Evolutionary conservation across 768 basidiomycete genomes (phyloP).

Genomic region (Dacryopinax spathularia): DNA sequence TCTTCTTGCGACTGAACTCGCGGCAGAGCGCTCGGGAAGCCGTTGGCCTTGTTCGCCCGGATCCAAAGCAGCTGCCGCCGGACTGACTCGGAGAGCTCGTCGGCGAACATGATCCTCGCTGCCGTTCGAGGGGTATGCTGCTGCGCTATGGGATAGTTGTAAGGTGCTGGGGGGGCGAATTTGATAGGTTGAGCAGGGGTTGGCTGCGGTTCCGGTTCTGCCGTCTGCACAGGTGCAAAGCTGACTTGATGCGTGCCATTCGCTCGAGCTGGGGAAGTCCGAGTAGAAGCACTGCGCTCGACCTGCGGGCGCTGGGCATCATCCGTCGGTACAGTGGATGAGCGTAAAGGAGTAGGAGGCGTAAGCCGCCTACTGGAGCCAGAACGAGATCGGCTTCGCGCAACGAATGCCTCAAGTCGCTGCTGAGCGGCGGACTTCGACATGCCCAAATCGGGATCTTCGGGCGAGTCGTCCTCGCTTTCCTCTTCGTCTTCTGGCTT

Average conservation of each 20-base stretch:
- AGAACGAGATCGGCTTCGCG: neutral
- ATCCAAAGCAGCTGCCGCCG: constrained; percentile 70
- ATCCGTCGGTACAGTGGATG: neutral
- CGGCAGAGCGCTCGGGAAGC: neutral
- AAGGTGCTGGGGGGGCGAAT: constrained; percentile 32
- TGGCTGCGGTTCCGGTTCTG: neutral
- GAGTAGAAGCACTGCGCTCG: constrained; percentile 3
- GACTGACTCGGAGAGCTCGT: constrained; percentile 73
- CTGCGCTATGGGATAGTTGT: constrained; percentile 50
- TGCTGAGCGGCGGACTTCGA: constrained; percentile 16
- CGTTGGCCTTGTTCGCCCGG: constrained; percentile 17
- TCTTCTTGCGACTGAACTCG: neutral
- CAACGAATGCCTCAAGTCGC: constrained; percentile 12
- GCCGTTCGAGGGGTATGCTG: constrained; percentile 80
- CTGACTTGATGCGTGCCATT: neutral
- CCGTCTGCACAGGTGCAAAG: constrained; percentile 3
- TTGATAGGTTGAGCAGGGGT: constrained; percentile 6
- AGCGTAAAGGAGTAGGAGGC: constrained; percentile 5
- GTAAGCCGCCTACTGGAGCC: neutral
- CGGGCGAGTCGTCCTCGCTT: constrained; percentile 14
- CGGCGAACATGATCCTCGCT: constrained; percentile 65
- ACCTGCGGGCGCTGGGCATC: neutral
- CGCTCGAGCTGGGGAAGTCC: neutral
- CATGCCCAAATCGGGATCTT: constrained; percentile 11
- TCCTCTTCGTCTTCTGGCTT: constrained; percentile 14